Evolutionary conservation across 495 filamentous ascomycete species (phyloP), one percentile per base, ranked within the genome.

Genomic region (Neurospora sp.): DNA sequence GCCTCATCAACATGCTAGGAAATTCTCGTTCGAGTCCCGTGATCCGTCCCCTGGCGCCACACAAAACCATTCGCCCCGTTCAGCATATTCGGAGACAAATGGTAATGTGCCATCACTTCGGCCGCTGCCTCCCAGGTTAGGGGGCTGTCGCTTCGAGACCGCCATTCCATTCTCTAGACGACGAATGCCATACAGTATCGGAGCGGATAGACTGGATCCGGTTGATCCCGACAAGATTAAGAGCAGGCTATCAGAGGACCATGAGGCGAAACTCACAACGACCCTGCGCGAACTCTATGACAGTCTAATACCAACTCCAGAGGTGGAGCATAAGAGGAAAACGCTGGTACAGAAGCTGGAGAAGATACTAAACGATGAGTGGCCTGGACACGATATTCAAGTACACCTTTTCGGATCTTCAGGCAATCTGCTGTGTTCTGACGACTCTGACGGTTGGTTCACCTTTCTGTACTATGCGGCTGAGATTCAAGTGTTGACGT

Each of bases 391-490:
- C 76, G 87, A 95, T 73, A 97, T 98, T 75, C 89, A 89, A 78
- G 96, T 97, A 20, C 90, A 96, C 79, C 89, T 98, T 39, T 99
- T 98, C 87, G 96, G 96, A 22, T 98, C 96, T 6, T 97, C 96
- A 46, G 96, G 96, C 69, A 99, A 99, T 79, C 86, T 96, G 77
- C 86, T 98, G 44, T 97, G 93, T 80, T 97, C 96, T 20, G 95
- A 93, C 83, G 94, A 98, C 78, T 98, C 96, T 70, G 96, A 99
- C 84, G 94, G 94, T 98, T 83, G 75, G 89, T 88, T 22, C 42
- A 69, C 46, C 42, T 37, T 70, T 41, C 42, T 59, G 61, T 68
- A 35, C 42, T 39, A 37, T 16, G 71, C 44, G 14, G 73, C 14
- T 40, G 42, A 66, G 8, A 31, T 1, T 31, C 2, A 14, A 20